Conservation (phyloP, 2,329 filamentous ascomycete genomes). For the Aureobasidium sp. region DNA sequence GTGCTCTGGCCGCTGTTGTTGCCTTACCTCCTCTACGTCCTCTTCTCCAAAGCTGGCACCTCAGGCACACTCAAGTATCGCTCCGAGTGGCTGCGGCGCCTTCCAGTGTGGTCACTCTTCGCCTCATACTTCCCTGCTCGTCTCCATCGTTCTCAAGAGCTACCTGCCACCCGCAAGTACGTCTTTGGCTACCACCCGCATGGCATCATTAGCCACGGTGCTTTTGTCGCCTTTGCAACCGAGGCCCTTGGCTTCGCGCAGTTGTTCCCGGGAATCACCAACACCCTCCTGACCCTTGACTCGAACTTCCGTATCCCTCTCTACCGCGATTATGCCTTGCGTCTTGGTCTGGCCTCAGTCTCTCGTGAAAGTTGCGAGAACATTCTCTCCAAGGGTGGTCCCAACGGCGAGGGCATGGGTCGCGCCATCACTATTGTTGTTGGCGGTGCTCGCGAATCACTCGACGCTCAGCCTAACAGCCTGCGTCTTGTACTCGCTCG, state of each 20-base stretch:
- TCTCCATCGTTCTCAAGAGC: conserved; percentile 73
- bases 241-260: conserved; percentile 80
- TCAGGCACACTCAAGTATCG: conserved; percentile 69
- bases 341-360: conserved; percentile 80
- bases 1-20: conserved; percentile 75
- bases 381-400: conserved; percentile 68
- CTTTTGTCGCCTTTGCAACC: conserved; percentile 83
- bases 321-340: conserved; percentile 88
- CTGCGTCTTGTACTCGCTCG: conserved; percentile 71
- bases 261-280: conserved; percentile 90
- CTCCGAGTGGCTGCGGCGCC: conserved; percentile 63
- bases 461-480: conserved; percentile 73
- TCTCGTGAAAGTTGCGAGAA: conserved; percentile 90
- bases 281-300: conserved; percentile 88
- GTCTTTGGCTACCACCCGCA: conserved; percentile 97
- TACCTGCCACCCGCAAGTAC: conserved; percentile 80
- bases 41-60: conserved; percentile 68
- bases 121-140: conserved; percentile 89
- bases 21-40: conserved; percentile 75
- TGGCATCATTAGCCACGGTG: conserved; percentile 95
- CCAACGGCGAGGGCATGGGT: conserved; percentile 74
- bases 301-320: conserved; percentile 90
- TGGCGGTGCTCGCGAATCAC: conserved; percentile 83
- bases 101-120: conserved; percentile 78
- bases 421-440: conserved; percentile 95